Percentiles rank a stretch among this genome's conserved stretches.
These are phyloP conservation scores for Scleroderma bovista DNA, from an alignment of 768 basidiomycete species.

Conservation along the genomic window DNA sequence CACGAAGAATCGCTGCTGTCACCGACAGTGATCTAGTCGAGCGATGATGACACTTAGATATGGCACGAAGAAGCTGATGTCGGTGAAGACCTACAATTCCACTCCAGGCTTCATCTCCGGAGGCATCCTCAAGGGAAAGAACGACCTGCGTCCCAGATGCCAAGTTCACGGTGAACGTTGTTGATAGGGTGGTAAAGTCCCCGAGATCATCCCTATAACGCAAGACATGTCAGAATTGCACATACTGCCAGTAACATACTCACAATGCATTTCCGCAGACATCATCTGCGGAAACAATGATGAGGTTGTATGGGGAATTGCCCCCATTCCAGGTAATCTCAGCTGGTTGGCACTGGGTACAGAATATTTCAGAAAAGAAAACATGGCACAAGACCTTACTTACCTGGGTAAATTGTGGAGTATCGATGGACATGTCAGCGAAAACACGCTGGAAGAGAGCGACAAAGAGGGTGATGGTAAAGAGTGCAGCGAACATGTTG, in stretches of 20 bases:
- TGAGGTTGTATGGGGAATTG: constrained; percentile 50
- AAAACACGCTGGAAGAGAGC: constrained; percentile 45
- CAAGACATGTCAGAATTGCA: neutral
- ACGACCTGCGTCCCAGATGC: constrained; percentile 43
- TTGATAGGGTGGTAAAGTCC: constrained; percentile 39
- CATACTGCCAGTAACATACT: constrained; percentile 17
- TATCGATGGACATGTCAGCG: constrained; percentile 49
- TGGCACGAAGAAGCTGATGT: neutral
- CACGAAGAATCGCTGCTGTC: constrained; percentile 35
- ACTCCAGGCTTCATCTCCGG: constrained; percentile 64
- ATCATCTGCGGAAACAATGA: constrained; percentile 46
- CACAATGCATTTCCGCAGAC: constrained; percentile 60
- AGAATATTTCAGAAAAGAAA: constrained; percentile 1
- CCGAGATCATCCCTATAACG: constrained; percentile 52
- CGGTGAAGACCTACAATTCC: constrained; percentile 43
- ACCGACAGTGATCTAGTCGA: constrained; percentile 31
- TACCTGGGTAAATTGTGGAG: constrained; percentile 53
- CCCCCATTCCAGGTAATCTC: constrained; percentile 48
- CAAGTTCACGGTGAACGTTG: constrained; percentile 38
- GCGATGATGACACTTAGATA: neutral
- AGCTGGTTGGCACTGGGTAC: constrained; percentile 45
- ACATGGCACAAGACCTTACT: neutral
- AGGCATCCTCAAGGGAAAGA: constrained; percentile 49
- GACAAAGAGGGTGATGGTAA: constrained; percentile 67
- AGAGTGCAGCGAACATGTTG: constrained; percentile 74